Evolutionary conservation across 139 green algal species (phyloP).

Genomic region (Trebouxia sp.): DNA sequence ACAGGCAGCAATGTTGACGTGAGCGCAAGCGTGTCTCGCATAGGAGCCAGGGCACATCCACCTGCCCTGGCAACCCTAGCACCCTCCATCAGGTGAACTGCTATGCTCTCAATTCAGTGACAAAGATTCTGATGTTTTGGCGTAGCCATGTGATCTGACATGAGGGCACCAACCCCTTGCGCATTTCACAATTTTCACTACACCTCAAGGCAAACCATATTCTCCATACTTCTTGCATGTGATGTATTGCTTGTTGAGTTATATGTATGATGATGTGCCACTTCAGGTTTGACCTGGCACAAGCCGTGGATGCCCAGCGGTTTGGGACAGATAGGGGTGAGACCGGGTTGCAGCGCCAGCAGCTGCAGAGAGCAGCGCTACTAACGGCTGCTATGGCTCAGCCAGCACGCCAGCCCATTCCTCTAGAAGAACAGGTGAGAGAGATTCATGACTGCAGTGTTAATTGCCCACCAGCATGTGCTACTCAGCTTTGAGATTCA

Average conservation of each 20-base stretch:
- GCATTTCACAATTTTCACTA: no score
- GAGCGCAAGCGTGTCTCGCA: constrained; percentile 68
- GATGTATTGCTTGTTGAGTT: no score
- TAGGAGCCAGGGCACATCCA: constrained; percentile 73
- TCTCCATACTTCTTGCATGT: no score
- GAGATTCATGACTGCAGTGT: neutral
- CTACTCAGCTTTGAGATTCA: no score
- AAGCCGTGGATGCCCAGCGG: constrained; percentile 54
- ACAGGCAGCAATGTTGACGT: constrained; percentile 51
- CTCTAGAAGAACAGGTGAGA: constrained; percentile 52
- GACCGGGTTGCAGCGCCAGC: constrained; percentile 23
- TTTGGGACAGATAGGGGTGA: constrained; percentile 34
- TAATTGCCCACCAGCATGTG: no score
- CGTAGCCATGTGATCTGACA: no score
- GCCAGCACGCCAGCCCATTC: constrained; percentile 41
- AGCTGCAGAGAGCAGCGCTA: constrained; percentile 38
- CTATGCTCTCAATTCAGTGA: no score
- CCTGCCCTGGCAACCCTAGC: constrained; percentile 68
- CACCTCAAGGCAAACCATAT: no score
- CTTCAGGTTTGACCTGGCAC: constrained; percentile 79
- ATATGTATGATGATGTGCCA: no score
- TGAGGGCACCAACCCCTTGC: no score
- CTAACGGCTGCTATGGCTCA: constrained; percentile 56
- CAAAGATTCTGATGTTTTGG: no score
- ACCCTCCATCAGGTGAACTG: constrained; percentile 52